A percentile compares a stretch with the other conserved stretches of the same genome.
phyloP scores from a whole-genome alignment of 225 moss, liverwort and hornwort genomes.

The Physcomitrium patens region DNA sequence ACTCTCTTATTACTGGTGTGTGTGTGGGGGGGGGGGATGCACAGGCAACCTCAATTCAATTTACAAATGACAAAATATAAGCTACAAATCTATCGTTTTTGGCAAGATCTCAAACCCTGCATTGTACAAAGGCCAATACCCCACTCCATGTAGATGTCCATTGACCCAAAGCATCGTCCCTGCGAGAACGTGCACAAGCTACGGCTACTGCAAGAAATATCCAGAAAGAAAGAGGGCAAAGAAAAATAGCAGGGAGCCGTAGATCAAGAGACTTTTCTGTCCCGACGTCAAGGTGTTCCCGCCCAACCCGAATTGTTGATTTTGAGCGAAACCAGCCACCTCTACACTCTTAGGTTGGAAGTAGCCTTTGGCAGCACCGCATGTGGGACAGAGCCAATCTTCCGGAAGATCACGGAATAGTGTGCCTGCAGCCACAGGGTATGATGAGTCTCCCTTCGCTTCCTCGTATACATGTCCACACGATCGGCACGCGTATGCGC shows the following conservation, averaged over 20 bases:
- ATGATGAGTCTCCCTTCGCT: constrained; percentile 50
- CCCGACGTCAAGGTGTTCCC: constrained; percentile 70
- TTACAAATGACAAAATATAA: neutral
- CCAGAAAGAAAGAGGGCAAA: constrained; percentile 70
- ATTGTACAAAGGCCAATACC: neutral
- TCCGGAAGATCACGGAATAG: constrained; percentile 50
- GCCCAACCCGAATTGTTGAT: constrained; percentile 65
- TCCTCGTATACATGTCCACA: constrained; percentile 63
- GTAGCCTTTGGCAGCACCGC: constrained; percentile 65
- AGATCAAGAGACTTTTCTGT: constrained; percentile 72
- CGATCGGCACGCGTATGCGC: constrained; percentile 60
- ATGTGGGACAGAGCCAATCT: constrained; percentile 77
- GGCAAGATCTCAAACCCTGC: neutral
- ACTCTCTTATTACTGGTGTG: neutral
- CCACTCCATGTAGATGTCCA: too few species aligned
- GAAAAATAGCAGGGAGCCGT: constrained; percentile 58
- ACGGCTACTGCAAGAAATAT: constrained; percentile 59
- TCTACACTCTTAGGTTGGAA: constrained; percentile 62
- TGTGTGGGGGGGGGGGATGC: neutral
- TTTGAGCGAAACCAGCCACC: constrained; percentile 74
- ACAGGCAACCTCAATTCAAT: constrained; percentile 22
- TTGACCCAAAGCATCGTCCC: neutral
- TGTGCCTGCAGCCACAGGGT: constrained; percentile 58
- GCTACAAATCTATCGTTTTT: neutral
- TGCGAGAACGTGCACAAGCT: neutral